Evolutionary conservation across 1,284 basidiomycete genomes (phyloP).

Genomic region (Papiliotrema flavescens): DNA sequence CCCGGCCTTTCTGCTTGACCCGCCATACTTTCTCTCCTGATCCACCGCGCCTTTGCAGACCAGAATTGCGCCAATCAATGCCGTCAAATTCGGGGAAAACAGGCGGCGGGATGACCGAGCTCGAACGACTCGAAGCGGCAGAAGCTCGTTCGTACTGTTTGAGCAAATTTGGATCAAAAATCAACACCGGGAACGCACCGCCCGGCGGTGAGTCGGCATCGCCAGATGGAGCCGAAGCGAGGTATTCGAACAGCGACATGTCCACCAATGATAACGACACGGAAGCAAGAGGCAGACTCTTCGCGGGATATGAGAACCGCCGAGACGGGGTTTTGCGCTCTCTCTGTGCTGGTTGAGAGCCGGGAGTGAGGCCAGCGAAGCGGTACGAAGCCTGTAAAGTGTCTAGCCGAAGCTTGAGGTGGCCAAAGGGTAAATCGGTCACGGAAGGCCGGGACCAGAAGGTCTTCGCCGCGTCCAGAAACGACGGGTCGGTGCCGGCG

Average conservation of each 20-base stretch:
- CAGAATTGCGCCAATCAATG: slow-evolving; percentile 45
- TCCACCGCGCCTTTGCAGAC: slow-evolving; percentile 20
- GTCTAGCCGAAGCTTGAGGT: slow-evolving; percentile 41
- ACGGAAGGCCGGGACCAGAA: slow-evolving; percentile 37
- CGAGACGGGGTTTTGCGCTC: slow-evolving; percentile 3
- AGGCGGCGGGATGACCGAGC: background rate
- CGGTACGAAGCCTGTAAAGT: slow-evolving; percentile 20
- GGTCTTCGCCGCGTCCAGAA: slow-evolving; percentile 2
- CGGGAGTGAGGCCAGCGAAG: no score
- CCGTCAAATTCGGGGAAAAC: slow-evolving; percentile 40
- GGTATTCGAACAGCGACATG: slow-evolving; percentile 36
- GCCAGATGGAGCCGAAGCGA: slow-evolving; percentile 22
- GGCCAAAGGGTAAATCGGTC: slow-evolving; percentile 31
- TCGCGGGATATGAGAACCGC: background rate
- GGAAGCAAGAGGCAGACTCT: background rate
- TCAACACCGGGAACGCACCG: slow-evolving; percentile 41
- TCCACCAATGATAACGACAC: slow-evolving; percentile 22
- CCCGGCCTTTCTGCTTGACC: slow-evolving; percentile 28
- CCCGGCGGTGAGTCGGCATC: slow-evolving; percentile 32
- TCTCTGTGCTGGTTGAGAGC: no score
- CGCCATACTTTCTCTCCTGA: slow-evolving; percentile 41
- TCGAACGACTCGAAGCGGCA: background rate
- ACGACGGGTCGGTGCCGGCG: background rate
- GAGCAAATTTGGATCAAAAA: slow-evolving; percentile 43
- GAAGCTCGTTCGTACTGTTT: slow-evolving; percentile 34